Base-by-base conservation (phyloP, 2,329 filamentous ascomycete genomes). In the Aspergillus sp. region DNA sequence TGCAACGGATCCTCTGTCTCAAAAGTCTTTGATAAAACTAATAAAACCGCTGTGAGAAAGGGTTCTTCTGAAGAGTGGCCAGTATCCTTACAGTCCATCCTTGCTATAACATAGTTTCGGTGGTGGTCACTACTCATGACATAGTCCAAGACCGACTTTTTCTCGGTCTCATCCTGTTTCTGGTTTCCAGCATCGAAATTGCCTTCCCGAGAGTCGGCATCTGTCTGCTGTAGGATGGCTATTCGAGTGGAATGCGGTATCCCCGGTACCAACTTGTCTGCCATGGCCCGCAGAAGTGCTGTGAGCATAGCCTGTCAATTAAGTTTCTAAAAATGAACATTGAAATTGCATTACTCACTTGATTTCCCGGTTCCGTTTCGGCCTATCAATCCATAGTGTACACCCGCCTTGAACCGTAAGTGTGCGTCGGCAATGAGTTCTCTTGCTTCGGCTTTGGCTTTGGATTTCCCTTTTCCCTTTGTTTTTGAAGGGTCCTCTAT, bases 341-440 rank as follows among this genome's bases (percentile, higher is more conserved):
- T 6, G 5, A 34, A 20, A 5, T 15, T 6, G 41, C 15, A 20
- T 52, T 24, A 55, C 67, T 20, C 73, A 88, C 86, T 93, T 4
- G 89, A 93, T 69, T 96, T 96, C 5, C 91, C 91, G 2, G 87
- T 89, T 0, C 91, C 91, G 73, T 96, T 96, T 6, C 89, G 82
- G 0, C 91, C 91, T 18, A 93, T 80, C 2, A 96, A 78, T 0
- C 90, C 90, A 78, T 96, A 96, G 59, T 89, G 82, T 45, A 86
- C 80, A 0, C 89, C 88, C 49, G 86, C 84, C 62, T 93, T 90
- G 3, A 96, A 76, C 22, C 86, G 84, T 36, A 96, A 75, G 56
- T 86, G 86, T 1, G 88, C 89, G 70, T 89, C 85, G 9, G 79
- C 79, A 3, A 96, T 78, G 5, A 96, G 83, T 70, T 95, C 90